A percentile compares a stretch with the other conserved stretches of the same genome.
phyloP scores from a whole-genome alignment of 495 filamentous ascomycete species.

The Bryoglossum gracile region DNA sequence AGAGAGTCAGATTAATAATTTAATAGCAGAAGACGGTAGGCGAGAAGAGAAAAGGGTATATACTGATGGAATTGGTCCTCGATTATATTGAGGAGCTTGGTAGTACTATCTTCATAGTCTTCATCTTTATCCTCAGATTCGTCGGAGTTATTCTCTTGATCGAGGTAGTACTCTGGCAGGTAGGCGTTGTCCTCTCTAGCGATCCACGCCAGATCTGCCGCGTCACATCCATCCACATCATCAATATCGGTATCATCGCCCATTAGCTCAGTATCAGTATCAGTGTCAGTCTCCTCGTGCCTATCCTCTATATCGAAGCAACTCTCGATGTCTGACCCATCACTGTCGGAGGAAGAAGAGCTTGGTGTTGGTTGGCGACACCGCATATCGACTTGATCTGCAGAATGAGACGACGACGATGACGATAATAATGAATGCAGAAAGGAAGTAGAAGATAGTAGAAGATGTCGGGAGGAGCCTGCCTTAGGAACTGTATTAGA shows the following conservation, averaged over 20 bases:
- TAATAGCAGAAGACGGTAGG: constrained; percentile 8
- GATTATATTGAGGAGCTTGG: constrained; percentile 25
- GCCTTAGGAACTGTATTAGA: constrained; percentile 3
- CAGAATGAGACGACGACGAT: neutral
- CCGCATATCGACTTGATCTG: neutral
- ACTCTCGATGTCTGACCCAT: neutral
- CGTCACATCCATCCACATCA: neutral
- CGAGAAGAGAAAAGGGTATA: constrained; percentile 18
- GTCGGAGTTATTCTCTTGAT: constrained; percentile 30
- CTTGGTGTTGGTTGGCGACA: constrained; percentile 1
- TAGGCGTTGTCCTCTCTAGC: constrained; percentile 5
- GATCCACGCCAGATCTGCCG: neutral
- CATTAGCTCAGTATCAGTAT: neutral
- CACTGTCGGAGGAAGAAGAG: neutral
- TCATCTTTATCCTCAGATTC: constrained; percentile 31
- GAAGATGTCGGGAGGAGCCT: constrained; percentile 8
- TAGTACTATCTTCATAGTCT: constrained; percentile 30
- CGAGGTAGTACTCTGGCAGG: constrained; percentile 32
- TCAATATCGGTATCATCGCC: neutral
- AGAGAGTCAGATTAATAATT: constrained; percentile 13
- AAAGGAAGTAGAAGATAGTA: constrained; percentile 1
- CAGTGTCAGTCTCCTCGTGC: neutral
- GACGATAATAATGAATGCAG: neutral
- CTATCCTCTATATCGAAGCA: neutral
- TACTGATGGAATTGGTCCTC: constrained; percentile 18